These are phyloP conservation scores for Eucalyptus pauciflora DNA, from an alignment of 345 rosid genomes.

Conservation along the genomic window DNA sequence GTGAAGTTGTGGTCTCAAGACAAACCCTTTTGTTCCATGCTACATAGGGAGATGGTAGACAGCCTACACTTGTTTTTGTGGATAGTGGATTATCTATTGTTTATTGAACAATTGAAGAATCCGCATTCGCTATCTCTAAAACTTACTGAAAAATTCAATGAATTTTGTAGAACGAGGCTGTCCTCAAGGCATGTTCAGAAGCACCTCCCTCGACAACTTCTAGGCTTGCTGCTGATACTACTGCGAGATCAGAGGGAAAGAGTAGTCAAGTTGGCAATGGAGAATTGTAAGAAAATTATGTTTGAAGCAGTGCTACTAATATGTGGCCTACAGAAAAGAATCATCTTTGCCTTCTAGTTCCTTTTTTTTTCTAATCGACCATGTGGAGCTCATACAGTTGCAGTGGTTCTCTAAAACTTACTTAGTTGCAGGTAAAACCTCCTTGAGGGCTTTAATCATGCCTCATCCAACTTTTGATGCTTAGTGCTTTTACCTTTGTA, in stretches of 20 bases:
- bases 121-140: neutral
- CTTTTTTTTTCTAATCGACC: neutral
- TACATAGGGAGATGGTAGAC: neutral
- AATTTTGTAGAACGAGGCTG: slow-evolving; percentile 59
- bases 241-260: neutral
- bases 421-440: neutral
- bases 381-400: neutral
- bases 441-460: neutral
- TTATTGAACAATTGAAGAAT: neutral
- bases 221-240: neutral
- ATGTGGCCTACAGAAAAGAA: neutral
- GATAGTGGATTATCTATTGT: neutral
- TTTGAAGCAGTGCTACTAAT: neutral
- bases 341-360: neutral
- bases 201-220: slow-evolving; percentile 25
- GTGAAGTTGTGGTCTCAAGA: neutral
- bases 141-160: neutral
- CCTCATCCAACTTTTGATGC: neutral
- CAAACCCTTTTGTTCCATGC: neutral
- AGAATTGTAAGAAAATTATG: neutral
- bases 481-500: neutral
- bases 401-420: neutral
- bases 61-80: neutral
- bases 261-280: neutral
- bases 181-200: slow-evolving; percentile 45